Conservation (phyloP, 2,329 filamentous ascomycete species). For the Podosphaera aphanis region DNA sequence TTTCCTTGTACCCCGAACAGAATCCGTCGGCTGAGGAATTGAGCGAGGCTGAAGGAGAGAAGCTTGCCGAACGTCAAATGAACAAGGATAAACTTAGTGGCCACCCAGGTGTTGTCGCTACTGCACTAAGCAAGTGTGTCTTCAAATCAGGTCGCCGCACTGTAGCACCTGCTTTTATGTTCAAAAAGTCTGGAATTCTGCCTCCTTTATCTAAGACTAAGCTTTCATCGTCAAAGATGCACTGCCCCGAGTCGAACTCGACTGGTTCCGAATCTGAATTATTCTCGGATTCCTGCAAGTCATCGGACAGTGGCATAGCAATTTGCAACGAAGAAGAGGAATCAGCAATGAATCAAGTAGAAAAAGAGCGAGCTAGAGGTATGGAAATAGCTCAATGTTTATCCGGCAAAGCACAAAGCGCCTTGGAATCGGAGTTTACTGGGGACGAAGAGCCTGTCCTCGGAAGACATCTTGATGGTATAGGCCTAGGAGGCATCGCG, state of each 20-base stretch:
- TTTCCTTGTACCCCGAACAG: conserved; percentile 10
- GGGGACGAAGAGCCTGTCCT: conserved; percentile 13
- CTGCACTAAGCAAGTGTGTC: conserved; percentile 42
- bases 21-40: conserved; percentile 16
- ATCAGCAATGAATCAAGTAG: conserved; percentile 4
- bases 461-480: conserved; percentile 18
- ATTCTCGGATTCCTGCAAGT: conserved; percentile 2
- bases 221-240: background rate
- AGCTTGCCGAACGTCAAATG: conserved; percentile 16
- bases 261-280: background rate
- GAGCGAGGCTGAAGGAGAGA: conserved; percentile 19
- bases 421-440: conserved; percentile 9
- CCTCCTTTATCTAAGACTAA: conserved; percentile 43
- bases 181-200: conserved; percentile 49
- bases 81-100: conserved; percentile 4
- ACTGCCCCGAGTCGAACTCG: background rate
- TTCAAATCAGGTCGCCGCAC: conserved; percentile 65
- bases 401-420: conserved; percentile 7
- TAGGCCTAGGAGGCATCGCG: conserved; percentile 16
- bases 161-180: conserved; percentile 54
- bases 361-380: conserved; percentile 7
- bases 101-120: conserved; percentile 44
- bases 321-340: conserved; percentile 3
- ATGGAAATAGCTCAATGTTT: conserved; percentile 8
- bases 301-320: conserved; percentile 8